Base-by-base conservation (phyloP, 257 asterid species). In the Ophiorrhiza pumila region DNA sequence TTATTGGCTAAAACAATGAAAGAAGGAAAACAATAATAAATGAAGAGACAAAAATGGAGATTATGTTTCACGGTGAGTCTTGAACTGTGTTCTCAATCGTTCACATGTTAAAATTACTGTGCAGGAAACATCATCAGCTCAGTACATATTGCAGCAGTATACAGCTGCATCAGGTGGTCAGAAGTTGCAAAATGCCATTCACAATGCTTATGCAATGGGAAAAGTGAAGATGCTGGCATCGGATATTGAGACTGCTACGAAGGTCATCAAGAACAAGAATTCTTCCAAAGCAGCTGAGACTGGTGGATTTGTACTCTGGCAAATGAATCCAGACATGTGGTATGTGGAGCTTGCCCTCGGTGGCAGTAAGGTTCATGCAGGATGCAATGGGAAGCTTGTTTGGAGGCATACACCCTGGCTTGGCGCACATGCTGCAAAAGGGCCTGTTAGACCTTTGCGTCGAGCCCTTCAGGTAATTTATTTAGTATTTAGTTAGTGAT, bases 331-430 rank as follows among this genome's bases (percentile, higher is more conserved):
- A 0, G 91, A 88, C 74, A 85, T 83, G 88, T 91, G 97, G 97
- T 91, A 91, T 59, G 93, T 91, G 13, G 97, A 91, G 81, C 93
- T 88, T 12, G 93, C 93, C 0, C 83, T 90, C 14, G 95, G 95
- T 34, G 87, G 89, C 63, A 88, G 91, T 83, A 88, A 90, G 76
- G 91, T 91, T 68, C 97, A 84, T 61, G 96, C 96, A 29, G 96
- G 93, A 66, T 91, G 96, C 77, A 88, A 91, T 1, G 96, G 97
- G 65, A 83, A 78, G 73, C 89, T 91, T n/a, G 97, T 91, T 8
- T 91, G 97, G 97, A 79, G 97, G 75, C 97, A 91, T 59, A 91
- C 97, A 0, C 97, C 97, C 27, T 88, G 96, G 96, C 91, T 88
- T 2, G 95, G 97, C n/a, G 89, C 97, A 3, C 97, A 91, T 73